phyloP scores from a whole-genome alignment of 2,329 filamentous ascomycete genomes.

The Colletotrichum higginsianum region DNA sequence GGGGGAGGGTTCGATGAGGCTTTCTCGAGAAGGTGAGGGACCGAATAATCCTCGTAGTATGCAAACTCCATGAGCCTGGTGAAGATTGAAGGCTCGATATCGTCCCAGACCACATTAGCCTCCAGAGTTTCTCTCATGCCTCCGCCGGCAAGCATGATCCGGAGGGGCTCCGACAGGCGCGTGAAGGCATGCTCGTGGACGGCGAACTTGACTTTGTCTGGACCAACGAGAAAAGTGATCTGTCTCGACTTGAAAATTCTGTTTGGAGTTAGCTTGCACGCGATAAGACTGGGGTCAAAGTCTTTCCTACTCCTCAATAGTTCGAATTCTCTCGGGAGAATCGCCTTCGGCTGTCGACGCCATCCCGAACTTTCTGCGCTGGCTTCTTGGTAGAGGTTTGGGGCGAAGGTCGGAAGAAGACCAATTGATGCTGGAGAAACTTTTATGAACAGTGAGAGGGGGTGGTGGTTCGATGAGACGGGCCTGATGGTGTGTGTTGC shows the following conservation, averaged over 20 bases:
- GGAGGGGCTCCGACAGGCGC: neutral
- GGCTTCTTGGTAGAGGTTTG: neutral
- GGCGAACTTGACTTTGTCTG: neutral
- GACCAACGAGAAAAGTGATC: slow-evolving; percentile 8
- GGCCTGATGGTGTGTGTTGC: no score
- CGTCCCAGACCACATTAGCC: neutral
- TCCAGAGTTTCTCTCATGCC: neutral
- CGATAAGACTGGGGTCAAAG: rapidly evolving
- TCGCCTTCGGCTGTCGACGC: neutral
- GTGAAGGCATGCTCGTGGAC: slow-evolving; percentile 9
- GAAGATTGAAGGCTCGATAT: neutral
- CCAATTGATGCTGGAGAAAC: no score
- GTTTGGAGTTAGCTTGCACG: neutral
- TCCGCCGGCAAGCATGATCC: neutral
- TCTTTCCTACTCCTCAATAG: neutral
- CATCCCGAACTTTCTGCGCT: neutral
- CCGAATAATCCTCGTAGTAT: neutral
- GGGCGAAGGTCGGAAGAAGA: no score
- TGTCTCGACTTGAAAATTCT: slow-evolving; percentile 10
- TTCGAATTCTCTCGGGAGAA: neutral
- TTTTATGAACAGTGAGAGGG: no score
- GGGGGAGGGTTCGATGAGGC: no score
- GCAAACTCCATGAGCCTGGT: neutral
- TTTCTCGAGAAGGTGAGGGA: neutral
- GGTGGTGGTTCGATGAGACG: no score